A percentile compares a stretch with the other conserved stretches of the same genome.
Conservation (phyloP, 192 early-diverging fungal genomes). For the Entomortierella beljakovae region DNA sequence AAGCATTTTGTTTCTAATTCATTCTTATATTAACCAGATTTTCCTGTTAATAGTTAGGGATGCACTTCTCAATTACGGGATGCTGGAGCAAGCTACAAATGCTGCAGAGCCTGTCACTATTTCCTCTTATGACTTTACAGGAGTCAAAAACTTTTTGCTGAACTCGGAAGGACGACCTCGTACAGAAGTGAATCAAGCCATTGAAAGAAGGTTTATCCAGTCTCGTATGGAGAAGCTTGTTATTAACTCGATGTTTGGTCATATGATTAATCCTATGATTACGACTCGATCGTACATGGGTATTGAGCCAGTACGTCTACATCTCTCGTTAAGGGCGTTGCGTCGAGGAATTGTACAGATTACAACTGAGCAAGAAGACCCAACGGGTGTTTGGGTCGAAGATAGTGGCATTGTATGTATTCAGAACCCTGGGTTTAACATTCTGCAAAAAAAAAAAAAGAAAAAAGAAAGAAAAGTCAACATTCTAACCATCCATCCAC, state of each 20-base stretch:
- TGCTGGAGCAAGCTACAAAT: constrained; percentile 43
- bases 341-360: constrained; percentile 74
- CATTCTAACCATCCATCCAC: background rate
- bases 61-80: constrained; percentile 37
- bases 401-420: constrained; percentile 74
- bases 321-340: constrained; percentile 73
- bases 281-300: constrained; percentile 85
- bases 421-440: too few species aligned
- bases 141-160: constrained; percentile 44
- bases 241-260: constrained; percentile 81
- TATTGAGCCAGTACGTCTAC: constrained; percentile 73
- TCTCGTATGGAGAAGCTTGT: constrained; percentile 75
- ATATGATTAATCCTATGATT: constrained; percentile 82
- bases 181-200: constrained; percentile 57
- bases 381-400: constrained; percentile 69
- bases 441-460: too few species aligned
- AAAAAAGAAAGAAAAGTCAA: too few species aligned
- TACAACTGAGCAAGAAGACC: constrained; percentile 61
- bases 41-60: constrained; percentile 20
- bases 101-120: constrained; percentile 22
- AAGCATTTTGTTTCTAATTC: background rate
- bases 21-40: constrained; percentile 1
- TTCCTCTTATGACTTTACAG: constrained; percentile 36
- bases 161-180: constrained; percentile 45
- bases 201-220: constrained; percentile 68